These are phyloP conservation scores for Spergularia azorica DNA, from an alignment of 179 eudicot species.

Conservation along the genomic window DNA sequence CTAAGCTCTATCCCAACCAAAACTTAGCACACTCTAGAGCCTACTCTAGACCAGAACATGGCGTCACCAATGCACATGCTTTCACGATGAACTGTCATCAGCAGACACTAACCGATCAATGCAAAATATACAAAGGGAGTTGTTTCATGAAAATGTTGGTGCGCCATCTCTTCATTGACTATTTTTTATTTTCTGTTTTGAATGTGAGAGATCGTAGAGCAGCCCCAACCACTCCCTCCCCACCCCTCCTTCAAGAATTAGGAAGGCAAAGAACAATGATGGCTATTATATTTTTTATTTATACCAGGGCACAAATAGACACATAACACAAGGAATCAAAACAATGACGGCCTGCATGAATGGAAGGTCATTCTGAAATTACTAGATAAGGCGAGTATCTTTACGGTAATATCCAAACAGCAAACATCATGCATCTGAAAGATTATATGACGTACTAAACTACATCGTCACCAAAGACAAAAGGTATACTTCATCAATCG, in stretches of 20 bases:
- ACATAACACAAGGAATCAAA: neutral
- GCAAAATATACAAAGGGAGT: neutral
- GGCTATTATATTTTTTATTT: neutral
- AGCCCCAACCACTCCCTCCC: neutral
- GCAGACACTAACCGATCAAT: neutral
- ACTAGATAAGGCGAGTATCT: neutral
- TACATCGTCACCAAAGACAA: too few species aligned
- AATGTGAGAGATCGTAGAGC: too few species aligned
- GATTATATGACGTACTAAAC: too few species aligned
- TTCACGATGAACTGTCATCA: neutral
- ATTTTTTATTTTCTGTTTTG: neutral
- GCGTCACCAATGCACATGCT: neutral
- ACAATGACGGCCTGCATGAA: too few species aligned
- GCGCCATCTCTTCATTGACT: neutral
- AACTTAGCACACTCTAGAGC: neutral
- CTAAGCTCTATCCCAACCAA: neutral
- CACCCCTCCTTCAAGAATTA: neutral
- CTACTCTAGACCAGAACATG: neutral
- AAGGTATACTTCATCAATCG: neutral
- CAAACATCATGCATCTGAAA: too few species aligned
- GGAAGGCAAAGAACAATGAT: neutral
- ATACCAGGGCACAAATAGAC: neutral
- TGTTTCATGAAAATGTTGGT: neutral
- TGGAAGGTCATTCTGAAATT: neutral
- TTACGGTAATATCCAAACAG: too few species aligned